These are phyloP conservation scores for Amanita brunnescens DNA, from an alignment of 768 basidiomycete genomes.

Conservation along the genomic window DNA sequence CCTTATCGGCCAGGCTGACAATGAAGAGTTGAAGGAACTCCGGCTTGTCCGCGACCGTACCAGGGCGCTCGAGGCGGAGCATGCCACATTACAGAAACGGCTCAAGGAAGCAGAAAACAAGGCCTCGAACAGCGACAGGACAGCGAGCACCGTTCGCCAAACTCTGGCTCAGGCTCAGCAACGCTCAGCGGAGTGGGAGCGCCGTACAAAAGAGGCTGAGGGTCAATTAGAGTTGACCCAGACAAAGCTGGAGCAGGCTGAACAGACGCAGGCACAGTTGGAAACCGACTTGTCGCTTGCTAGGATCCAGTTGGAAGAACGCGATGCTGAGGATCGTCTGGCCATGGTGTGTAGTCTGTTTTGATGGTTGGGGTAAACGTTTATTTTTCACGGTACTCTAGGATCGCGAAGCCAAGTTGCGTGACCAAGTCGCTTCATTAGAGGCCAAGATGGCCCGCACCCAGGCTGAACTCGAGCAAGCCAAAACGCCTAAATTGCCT, in stretches of 20 bases:
- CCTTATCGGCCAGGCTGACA: constrained; percentile 53
- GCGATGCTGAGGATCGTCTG: constrained; percentile 61
- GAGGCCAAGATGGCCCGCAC: constrained; percentile 51
- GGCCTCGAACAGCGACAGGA: constrained; percentile 49
- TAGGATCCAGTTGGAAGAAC: constrained; percentile 68
- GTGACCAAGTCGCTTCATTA: constrained; percentile 55
- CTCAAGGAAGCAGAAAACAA: constrained; percentile 65
- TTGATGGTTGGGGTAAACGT: not conserved
- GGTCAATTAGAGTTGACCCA: constrained; percentile 49
- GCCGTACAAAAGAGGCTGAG: constrained; percentile 64
- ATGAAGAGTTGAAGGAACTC: constrained; percentile 67
- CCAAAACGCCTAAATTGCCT: constrained; percentile 22
- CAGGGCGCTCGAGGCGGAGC: constrained; percentile 60
- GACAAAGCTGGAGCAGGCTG: constrained; percentile 57
- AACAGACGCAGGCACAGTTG: constrained; percentile 55
- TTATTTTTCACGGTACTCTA: constrained; percentile 18
- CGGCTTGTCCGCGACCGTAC: constrained; percentile 54
- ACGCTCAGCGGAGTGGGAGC: constrained; percentile 76
- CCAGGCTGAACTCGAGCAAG: constrained; percentile 52
- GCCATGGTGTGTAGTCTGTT: constrained; percentile 38
- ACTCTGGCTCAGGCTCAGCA: constrained; percentile 66
- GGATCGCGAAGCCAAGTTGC: constrained; percentile 65
- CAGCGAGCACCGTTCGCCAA: constrained; percentile 48
- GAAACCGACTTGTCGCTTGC: constrained; percentile 63
- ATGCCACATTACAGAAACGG: constrained; percentile 59